Evolutionary conservation across 306 rosid genomes (phyloP).

Genomic region (Mucuna pruriens): DNA sequence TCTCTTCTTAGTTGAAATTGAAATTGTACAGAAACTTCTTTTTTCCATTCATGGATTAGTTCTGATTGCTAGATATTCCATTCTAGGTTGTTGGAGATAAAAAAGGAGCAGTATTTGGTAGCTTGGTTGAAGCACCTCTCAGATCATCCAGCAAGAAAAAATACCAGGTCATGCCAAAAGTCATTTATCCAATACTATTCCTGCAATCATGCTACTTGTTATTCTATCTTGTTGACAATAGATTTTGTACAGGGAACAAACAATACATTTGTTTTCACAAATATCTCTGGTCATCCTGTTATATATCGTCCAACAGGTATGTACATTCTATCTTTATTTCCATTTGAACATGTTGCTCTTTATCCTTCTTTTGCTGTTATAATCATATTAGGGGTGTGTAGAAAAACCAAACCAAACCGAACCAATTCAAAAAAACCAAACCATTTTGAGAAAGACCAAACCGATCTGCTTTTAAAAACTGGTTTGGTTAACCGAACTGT

Average conservation of each 20-base stretch:
- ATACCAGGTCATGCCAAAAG: conserved; percentile 76
- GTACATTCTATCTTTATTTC: neutral
- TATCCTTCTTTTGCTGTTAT: neutral
- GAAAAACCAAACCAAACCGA: too few species aligned
- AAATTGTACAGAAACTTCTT: neutral
- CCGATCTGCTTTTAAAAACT: too few species aligned
- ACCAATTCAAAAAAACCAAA: too few species aligned
- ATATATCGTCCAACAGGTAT: conserved; percentile 90
- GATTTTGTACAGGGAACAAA: conserved; percentile 77
- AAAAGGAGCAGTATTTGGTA: conserved; percentile 92
- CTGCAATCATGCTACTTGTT: conserved; percentile 17
- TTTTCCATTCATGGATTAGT: conserved; percentile 8
- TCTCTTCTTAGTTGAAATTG: neutral
- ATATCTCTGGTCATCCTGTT: conserved; percentile 66
- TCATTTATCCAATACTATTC: conserved; percentile 23
- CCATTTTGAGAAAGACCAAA: too few species aligned
- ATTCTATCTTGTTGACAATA: conserved; percentile 38
- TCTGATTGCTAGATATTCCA: conserved; percentile 1
- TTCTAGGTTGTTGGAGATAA: conserved; percentile 86
- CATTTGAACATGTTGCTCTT: neutral
- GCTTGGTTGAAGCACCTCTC: conserved; percentile 91
- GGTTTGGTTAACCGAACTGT: too few species aligned
- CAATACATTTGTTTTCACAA: conserved; percentile 82
- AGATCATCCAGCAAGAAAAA: conserved; percentile 70
- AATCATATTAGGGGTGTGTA: too few species aligned